Evolutionary conservation across 257 asterid species (phyloP).

Genomic region (Leonotis leonurus): DNA sequence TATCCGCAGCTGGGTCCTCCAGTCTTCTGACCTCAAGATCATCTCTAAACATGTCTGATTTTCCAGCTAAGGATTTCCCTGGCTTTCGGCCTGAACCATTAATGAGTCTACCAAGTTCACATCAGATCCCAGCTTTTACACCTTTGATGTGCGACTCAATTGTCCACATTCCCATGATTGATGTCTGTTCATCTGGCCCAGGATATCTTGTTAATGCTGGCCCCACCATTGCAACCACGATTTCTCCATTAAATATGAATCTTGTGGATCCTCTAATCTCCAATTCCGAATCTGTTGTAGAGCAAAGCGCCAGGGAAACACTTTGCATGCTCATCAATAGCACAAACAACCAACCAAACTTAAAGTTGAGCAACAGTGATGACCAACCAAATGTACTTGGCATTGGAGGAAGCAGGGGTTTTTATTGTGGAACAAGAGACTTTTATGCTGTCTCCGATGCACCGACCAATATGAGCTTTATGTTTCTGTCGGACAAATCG

Average conservation of each 20-base stretch:
- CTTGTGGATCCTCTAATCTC: constrained; percentile 38
- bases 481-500: constrained; percentile 26
- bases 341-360: constrained; percentile 41
- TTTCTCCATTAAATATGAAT: constrained; percentile 38
- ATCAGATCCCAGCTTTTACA: constrained; percentile 61
- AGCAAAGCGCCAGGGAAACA: constrained; percentile 65
- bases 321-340: constrained; percentile 61
- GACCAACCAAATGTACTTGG: constrained; percentile 31
- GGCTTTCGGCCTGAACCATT: constrained; percentile 41
- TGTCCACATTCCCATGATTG: constrained; percentile 72
- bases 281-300: constrained; percentile 41
- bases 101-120: constrained; percentile 38
- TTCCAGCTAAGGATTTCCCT: constrained; percentile 46
- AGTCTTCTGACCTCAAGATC: no score
- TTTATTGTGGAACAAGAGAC: constrained; percentile 45
- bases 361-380: constrained; percentile 23
- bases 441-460: constrained; percentile 22
- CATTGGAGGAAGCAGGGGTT: constrained; percentile 61
- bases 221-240: constrained; percentile 39
- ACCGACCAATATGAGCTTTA: constrained; percentile 27
- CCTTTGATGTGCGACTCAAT: constrained; percentile 73
- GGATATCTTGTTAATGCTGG: constrained; percentile 73
- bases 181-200: constrained; percentile 60
- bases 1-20: constrained; percentile 31
- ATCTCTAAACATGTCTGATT: constrained; percentile 31